Conservation (phyloP, 257 asterid genomes). For the Mitragyna speciosa region DNA sequence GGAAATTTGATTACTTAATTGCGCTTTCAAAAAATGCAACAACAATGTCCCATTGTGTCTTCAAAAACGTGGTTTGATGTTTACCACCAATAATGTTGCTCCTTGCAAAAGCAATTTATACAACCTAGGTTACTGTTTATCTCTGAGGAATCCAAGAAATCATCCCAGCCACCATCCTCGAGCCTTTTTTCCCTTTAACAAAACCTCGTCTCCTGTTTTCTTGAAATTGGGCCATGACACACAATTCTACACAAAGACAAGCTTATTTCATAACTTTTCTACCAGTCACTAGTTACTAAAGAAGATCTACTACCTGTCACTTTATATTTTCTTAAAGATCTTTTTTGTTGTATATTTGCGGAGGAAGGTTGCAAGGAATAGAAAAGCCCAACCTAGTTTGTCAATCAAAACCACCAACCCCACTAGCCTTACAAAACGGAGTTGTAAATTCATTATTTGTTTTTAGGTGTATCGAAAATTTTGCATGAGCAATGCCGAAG, state of each 20-base stretch:
- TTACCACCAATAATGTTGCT: too few species aligned
- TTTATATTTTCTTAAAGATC: too few species aligned
- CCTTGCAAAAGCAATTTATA: too few species aligned
- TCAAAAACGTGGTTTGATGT: too few species aligned
- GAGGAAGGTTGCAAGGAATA: neutral
- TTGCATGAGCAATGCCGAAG: conserved; percentile 29
- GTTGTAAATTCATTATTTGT: too few species aligned
- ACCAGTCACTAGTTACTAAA: neutral
- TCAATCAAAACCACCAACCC: too few species aligned
- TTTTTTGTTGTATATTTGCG: neutral
- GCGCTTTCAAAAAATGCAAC: too few species aligned
- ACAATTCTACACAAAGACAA: conserved; percentile 2
- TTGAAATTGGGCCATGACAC: conserved; percentile 80
- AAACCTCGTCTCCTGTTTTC: conserved; percentile 84
- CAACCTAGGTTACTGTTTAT: neutral
- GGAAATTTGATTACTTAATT: too few species aligned
- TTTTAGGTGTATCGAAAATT: too few species aligned
- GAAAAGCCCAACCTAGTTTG: conserved; percentile 60
- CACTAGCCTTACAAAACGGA: too few species aligned
- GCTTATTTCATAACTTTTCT: neutral
- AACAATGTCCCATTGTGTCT: too few species aligned
- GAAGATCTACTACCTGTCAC: too few species aligned
- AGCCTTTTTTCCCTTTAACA: conserved; percentile 74
- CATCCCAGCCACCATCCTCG: conserved; percentile 75
- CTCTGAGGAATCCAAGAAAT: conserved; percentile 53